Percentiles rank a stretch among this genome's conserved stretches.
phyloP scores from a whole-genome alignment of 768 basidiomycete genomes.

The Mycena venus region DNA sequence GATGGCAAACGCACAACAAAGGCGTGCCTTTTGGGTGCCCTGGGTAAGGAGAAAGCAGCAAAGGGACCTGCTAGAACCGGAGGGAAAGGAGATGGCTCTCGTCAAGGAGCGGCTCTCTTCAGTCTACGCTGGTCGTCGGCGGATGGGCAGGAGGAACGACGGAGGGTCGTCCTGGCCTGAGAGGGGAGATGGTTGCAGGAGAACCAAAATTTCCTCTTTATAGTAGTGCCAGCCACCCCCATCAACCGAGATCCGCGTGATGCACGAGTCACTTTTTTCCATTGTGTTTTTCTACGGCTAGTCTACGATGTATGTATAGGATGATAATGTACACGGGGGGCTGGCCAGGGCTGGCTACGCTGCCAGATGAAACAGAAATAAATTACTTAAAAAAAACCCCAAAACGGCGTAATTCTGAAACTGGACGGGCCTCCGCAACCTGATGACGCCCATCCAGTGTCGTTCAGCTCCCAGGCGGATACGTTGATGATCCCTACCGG shows the following conservation, averaged over 20 bases:
- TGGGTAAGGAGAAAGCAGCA: constrained; percentile 44
- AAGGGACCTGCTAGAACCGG: constrained; percentile 47
- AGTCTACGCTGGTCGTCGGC: constrained; percentile 57
- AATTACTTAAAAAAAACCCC: too few relatives aligned
- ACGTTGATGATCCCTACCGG: not conserved
- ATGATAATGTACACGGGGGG: too few relatives aligned
- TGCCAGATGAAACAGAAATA: too few relatives aligned
- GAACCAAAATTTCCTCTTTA: too few relatives aligned
- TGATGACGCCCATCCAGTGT: not conserved
- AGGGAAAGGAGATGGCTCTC: constrained; percentile 6
- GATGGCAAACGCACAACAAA: constrained; percentile 91
- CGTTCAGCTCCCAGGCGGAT: not conserved
- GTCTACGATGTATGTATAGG: too few relatives aligned
- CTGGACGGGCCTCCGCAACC: not conserved
- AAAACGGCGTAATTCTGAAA: not conserved
- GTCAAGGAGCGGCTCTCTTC: constrained; percentile 50
- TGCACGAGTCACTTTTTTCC: not conserved
- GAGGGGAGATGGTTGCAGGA: constrained; percentile 40
- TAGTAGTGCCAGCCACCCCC: too few relatives aligned
- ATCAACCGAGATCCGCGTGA: not conserved
- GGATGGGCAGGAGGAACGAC: constrained; percentile 53
- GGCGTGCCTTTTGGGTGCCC: constrained; percentile 86
- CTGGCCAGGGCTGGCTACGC: too few relatives aligned
- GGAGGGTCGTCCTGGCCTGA: constrained; percentile 62
- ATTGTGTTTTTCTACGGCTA: not conserved